Evolutionary conservation across 495 filamentous ascomycete genomes (phyloP).

Genomic region (Elaphomyces granulatus): DNA sequence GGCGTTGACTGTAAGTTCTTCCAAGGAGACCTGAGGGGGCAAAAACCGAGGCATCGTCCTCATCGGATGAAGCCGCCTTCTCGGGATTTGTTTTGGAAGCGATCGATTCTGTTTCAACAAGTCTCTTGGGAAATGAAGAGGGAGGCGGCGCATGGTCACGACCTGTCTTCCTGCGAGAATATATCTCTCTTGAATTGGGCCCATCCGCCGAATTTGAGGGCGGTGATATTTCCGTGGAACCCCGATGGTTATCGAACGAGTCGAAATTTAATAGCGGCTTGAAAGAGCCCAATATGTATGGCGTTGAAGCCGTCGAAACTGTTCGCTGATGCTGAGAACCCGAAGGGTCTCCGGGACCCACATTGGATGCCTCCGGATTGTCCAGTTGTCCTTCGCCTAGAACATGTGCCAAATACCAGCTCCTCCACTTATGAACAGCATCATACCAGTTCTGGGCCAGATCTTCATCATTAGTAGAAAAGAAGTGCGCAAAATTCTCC

Average conservation of each 20-base stretch:
- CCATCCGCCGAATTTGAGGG: not conserved
- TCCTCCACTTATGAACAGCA: slow-evolving; percentile 65
- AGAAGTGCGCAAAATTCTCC: slow-evolving; percentile 83
- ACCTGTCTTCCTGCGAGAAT: slow-evolving; percentile 21
- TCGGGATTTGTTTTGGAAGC: slow-evolving; percentile 5
- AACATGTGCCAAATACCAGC: slow-evolving; percentile 69
- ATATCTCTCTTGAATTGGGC: slow-evolving; percentile 12
- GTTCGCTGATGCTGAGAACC: slow-evolving; percentile 12
- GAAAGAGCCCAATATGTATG: slow-evolving; percentile 42
- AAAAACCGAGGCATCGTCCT: slow-evolving; percentile 35
- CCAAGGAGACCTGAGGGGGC: slow-evolving; percentile 44
- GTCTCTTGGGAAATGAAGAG: slow-evolving; percentile 24
- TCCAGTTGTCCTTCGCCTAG: slow-evolving; percentile 38
- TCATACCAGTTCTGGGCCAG: slow-evolving; percentile 53
- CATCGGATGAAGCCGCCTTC: slow-evolving; percentile 9
- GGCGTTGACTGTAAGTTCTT: slow-evolving; percentile 46
- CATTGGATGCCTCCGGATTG: slow-evolving; percentile 5
- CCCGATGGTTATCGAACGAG: slow-evolving; percentile 24
- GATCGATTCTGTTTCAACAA: slow-evolving; percentile 12
- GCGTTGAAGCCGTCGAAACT: slow-evolving; percentile 21
- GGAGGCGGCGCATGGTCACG: slow-evolving; percentile 33
- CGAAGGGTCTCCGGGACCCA: not conserved
- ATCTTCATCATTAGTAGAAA: slow-evolving; percentile 57
- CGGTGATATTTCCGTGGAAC: not conserved
- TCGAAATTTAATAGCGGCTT: slow-evolving; percentile 39